Percentiles rank a stretch among this genome's conserved stretches.
phyloP scores from a whole-genome alignment of 1,284 basidiomycete species.

The Ganoderma lingzhi region DNA sequence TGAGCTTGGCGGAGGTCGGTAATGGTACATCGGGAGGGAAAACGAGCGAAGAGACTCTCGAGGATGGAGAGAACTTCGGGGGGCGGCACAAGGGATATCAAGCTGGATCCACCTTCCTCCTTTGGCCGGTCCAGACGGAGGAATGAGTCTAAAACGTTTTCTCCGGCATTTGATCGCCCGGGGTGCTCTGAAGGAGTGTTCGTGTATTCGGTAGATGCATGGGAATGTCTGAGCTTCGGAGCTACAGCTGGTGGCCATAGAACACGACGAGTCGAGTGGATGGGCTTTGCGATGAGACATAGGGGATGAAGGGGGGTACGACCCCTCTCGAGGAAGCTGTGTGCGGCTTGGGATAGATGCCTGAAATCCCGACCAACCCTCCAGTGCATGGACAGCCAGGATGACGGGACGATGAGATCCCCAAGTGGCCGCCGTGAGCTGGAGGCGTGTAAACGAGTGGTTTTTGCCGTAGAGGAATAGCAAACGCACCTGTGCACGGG shows the following conservation, averaged over 20 bases:
- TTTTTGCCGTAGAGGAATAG: not conserved
- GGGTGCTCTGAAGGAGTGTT: not conserved
- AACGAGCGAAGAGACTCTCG: slow-evolving; percentile 20
- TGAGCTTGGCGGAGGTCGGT: slow-evolving; percentile 7
- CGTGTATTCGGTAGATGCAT: slow-evolving; percentile 15
- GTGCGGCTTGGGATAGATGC: slow-evolving; percentile 55
- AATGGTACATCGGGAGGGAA: slow-evolving; percentile 12
- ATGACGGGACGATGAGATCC: slow-evolving; percentile 45
- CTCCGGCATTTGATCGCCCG: not conserved
- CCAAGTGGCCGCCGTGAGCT: slow-evolving; percentile 41
- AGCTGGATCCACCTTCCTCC: slow-evolving; percentile 8
- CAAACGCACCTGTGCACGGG: slow-evolving; percentile 31
- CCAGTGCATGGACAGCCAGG: slow-evolving; percentile 78
- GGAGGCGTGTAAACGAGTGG: slow-evolving; percentile 14
- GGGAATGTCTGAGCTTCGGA: slow-evolving; percentile 26
- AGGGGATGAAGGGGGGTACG: slow-evolving; percentile 21
- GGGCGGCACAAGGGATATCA: slow-evolving; percentile 14
- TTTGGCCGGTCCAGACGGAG: slow-evolving; percentile 16
- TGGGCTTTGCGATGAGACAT: slow-evolving; percentile 30
- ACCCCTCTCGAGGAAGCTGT: slow-evolving; percentile 31
- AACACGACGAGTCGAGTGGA: slow-evolving; percentile 27
- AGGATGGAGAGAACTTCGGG: slow-evolving; percentile 22
- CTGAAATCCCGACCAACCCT: slow-evolving; percentile 61
- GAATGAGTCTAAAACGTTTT: slow-evolving; percentile 7
- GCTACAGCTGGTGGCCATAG: slow-evolving; percentile 34